Evolutionary conservation across 2,329 filamentous ascomycete species (phyloP).

Genomic region (Capronia coronata): DNA sequence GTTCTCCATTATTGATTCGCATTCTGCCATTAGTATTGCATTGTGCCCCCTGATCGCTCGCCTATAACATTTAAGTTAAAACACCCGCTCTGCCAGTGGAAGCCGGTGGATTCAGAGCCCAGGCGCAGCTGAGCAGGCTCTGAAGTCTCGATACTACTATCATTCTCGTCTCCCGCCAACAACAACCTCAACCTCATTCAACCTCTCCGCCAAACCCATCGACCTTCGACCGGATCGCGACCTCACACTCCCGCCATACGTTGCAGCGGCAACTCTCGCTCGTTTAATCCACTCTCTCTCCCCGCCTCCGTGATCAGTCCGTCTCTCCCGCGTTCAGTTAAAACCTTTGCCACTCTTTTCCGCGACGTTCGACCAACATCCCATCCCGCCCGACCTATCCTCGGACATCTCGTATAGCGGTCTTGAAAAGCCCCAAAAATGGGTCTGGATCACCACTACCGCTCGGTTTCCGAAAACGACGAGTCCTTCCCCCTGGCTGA

Average conservation of each 20-base stretch:
- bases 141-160: too few species aligned
- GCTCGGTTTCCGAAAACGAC: conserved; percentile 21
- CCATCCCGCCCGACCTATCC: neutral
- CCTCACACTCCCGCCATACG: neutral
- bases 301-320: too few species aligned
- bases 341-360: too few species aligned
- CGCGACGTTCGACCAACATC: neutral
- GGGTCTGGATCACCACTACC: conserved; percentile 21
- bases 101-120: neutral
- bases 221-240: conserved; percentile 1
- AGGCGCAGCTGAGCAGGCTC: conserved; percentile 3
- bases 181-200: conserved; percentile 2
- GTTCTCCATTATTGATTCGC: neutral
- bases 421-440: conserved; percentile 13
- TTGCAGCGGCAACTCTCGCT: conserved; percentile 7
- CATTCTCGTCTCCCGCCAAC: conserved; percentile 4
- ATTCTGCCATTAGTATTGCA: too few species aligned
- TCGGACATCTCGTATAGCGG: neutral
- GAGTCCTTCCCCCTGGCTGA: conserved; percentile 17
- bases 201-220: neutral
- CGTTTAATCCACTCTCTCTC: conserved; percentile 2
- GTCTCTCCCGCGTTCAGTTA: too few species aligned
- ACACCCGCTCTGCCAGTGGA: neutral
- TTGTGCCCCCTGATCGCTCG: neutral
- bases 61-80: neutral